Conservation (phyloP, 352 stramenopile genomes). For the Pythium pyrilobum region DNA sequence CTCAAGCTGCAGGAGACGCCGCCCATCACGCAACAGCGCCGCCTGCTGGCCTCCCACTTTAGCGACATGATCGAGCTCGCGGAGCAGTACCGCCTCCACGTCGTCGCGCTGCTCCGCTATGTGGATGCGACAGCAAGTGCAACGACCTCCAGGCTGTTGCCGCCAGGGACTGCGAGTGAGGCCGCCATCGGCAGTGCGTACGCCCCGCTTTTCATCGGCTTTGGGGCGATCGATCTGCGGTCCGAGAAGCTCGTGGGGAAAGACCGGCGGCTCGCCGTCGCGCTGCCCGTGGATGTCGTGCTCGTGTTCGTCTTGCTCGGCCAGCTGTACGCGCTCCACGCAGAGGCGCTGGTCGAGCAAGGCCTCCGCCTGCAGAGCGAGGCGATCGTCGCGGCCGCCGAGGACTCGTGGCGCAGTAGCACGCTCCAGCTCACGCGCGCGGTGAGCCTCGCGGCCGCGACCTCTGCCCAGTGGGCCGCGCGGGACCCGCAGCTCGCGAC, state of each 20-base stretch:
- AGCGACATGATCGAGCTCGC: constrained; percentile 27
- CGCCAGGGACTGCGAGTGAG: background rate
- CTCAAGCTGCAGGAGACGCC: constrained; percentile 49
- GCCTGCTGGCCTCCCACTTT: constrained; percentile 9
- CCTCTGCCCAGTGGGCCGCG: background rate
- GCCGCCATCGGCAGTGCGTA: constrained; percentile 8
- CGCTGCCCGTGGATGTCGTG: constrained; percentile 16
- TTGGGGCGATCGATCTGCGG: constrained; percentile 27
- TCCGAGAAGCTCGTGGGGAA: constrained; percentile 26
- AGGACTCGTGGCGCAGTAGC: constrained; percentile 11
- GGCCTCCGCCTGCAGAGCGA: constrained; percentile 12
- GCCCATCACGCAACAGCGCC: constrained; percentile 21
- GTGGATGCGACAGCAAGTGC: background rate
- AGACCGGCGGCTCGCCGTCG: constrained; percentile 16
- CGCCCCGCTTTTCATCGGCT: constrained; percentile 43
- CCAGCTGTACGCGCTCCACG: constrained; percentile 27
- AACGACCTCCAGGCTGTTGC: background rate
- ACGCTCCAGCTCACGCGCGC: constrained; percentile 7
- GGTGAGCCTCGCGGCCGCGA: constrained; percentile 4
- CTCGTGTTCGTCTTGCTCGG: constrained; percentile 34
- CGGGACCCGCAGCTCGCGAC: constrained; percentile 10
- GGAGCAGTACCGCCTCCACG: constrained; percentile 34
- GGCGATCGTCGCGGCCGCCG: constrained; percentile 1
- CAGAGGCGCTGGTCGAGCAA: constrained; percentile 13
- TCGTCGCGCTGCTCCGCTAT: constrained; percentile 36